Conservation (phyloP, 2,329 filamentous ascomycete species). For the Phialocephala sp. region DNA sequence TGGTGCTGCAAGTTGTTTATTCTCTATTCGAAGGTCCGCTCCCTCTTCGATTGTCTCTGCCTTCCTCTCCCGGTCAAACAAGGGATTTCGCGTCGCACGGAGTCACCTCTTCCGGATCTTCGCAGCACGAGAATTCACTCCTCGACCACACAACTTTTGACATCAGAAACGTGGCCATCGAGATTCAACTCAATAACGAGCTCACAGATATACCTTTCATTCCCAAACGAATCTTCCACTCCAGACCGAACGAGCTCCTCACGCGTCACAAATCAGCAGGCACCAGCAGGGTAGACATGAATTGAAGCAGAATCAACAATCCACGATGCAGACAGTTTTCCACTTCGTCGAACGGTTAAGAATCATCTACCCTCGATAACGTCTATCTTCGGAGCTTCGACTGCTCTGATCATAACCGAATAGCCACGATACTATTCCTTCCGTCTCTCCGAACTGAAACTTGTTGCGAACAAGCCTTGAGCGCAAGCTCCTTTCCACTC, state of each 20-base stretch:
- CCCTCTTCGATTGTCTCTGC: neutral
- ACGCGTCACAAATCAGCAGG: constrained; percentile 29
- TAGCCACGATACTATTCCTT: neutral
- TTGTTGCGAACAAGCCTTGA: constrained; percentile 15
- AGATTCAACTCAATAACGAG: neutral
- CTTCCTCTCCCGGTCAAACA: neutral
- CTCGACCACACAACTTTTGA: constrained; percentile 4
- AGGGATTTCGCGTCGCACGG: neutral
- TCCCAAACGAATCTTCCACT: constrained; percentile 1
- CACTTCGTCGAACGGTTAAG: constrained; percentile 3
- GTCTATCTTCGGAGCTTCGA: constrained; percentile 20
- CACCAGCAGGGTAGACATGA: constrained; percentile 39
- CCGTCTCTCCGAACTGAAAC: neutral
- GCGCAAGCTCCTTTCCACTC: constrained; percentile 20
- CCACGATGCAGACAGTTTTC: constrained; percentile 41
- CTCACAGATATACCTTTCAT: neutral
- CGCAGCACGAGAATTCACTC: neutral
- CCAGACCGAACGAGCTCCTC: neutral
- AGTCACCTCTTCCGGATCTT: neutral
- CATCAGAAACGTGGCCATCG: neutral
- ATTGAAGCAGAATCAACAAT: constrained; percentile 35
- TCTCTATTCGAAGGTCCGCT: neutral
- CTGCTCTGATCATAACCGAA: constrained; percentile 19
- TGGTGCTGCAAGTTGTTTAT: neutral
- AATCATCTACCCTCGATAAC: constrained; percentile 41